Evolutionary conservation across 768 basidiomycete genomes (phyloP).

Genomic region (Mycena floridula): DNA sequence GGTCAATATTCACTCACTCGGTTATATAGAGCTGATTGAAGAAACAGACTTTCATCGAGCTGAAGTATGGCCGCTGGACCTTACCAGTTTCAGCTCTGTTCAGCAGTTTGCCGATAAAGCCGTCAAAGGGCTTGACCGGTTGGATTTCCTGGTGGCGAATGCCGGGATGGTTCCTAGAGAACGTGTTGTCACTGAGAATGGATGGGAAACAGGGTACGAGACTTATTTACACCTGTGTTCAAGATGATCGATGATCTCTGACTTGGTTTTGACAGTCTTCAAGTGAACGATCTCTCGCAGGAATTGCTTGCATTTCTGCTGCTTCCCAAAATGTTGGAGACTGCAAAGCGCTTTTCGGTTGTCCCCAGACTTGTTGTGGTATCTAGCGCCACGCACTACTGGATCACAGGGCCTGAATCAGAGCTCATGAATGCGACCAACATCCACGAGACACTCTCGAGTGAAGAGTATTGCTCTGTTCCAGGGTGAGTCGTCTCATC

Average conservation of each 20-base stretch:
- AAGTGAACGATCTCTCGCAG: background rate
- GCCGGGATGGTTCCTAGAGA: too few species aligned
- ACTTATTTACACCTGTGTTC: too few species aligned
- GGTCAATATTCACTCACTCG: background rate
- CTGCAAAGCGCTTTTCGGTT: too few species aligned
- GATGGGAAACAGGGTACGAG: too few species aligned
- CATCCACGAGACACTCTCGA: background rate
- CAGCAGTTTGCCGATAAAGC: conserved; percentile 20
- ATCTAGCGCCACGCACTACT: background rate
- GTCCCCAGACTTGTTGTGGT: background rate
- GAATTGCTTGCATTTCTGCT: background rate
- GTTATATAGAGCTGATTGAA: conserved; percentile 15
- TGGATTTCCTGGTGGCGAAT: too few species aligned
- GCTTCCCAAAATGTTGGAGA: background rate
- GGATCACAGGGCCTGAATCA: too few species aligned
- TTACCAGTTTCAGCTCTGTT: conserved; percentile 22
- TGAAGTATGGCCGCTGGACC: conserved; percentile 24
- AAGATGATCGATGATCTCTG: too few species aligned
- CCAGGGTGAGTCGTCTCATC: too few species aligned
- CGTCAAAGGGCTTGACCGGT: conserved; percentile 2
- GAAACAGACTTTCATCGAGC: conserved; percentile 17
- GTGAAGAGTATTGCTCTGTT: background rate
- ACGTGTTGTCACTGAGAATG: too few species aligned
- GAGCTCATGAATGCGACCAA: too few species aligned
- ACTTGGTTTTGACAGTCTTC: too few species aligned